A percentile compares a stretch with the other conserved stretches of the same genome.
Conservation (phyloP, 352 stramenopile species). For the Phytophthora capsici region DNA sequence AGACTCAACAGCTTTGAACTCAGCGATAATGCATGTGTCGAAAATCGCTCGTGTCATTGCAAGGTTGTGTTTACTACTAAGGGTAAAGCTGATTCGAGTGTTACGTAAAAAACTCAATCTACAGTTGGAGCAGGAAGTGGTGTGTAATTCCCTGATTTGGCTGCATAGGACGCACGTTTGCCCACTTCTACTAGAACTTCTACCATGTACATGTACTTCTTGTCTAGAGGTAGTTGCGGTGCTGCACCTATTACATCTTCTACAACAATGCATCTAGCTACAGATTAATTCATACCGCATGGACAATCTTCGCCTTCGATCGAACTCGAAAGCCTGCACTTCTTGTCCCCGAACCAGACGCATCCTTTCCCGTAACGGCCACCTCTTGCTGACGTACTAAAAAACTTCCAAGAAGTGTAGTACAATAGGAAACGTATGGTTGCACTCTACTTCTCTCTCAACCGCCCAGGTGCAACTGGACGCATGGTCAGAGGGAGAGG, state of each 20-base stretch:
- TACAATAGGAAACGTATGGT: constrained; percentile 29
- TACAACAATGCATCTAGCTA: too few relatives aligned
- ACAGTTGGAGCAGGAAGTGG: too few relatives aligned
- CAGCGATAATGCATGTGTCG: background rate
- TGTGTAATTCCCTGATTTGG: background rate
- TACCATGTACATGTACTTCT: too few relatives aligned
- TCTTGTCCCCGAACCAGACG: constrained; percentile 1
- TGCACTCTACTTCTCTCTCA: constrained; percentile 10
- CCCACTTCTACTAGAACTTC: too few relatives aligned
- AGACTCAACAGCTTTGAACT: background rate
- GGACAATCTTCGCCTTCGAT: background rate
- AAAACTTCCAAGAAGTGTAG: too few relatives aligned
- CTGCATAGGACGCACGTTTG: background rate
- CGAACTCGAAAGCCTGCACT: background rate
- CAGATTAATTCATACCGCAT: background rate
- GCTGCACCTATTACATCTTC: too few relatives aligned
- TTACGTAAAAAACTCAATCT: too few relatives aligned
- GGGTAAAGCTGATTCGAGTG: too few relatives aligned
- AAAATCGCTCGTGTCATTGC: background rate
- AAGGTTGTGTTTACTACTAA: too few relatives aligned
- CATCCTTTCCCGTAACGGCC: background rate
- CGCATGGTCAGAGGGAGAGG: constrained; percentile 26
- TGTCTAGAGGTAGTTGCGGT: too few relatives aligned
- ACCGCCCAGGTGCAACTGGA: constrained; percentile 17
- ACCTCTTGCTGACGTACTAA: constrained; percentile 3